Evolutionary conservation across 768 basidiomycete genomes (phyloP).

Genomic region (Naganishia antarctica): DNA sequence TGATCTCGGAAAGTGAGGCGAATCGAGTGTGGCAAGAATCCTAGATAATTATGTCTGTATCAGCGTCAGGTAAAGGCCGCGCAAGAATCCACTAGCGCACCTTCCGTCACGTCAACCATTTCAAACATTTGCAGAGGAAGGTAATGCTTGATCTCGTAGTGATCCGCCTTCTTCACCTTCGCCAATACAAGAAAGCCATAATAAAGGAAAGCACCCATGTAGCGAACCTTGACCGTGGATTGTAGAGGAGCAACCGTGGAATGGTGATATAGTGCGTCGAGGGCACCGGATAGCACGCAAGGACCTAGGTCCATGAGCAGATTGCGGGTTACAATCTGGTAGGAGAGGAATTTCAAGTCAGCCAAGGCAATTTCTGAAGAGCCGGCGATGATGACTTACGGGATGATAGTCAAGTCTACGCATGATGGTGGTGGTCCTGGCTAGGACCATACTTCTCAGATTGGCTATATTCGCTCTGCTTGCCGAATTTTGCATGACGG

Average conservation of each 20-base stretch:
- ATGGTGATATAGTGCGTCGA: conserved; percentile 78
- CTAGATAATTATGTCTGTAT: conserved; percentile 51
- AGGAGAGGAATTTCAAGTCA: neutral
- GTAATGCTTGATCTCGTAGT: conserved; percentile 85
- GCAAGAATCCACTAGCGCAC: conserved; percentile 57
- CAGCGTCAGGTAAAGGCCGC: too few relatives aligned
- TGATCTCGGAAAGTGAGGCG: conserved; percentile 66
- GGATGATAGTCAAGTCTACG: conserved; percentile 57
- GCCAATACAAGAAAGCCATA: conserved; percentile 80
- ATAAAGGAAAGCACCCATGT: conserved; percentile 85
- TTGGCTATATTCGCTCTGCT: conserved; percentile 76
- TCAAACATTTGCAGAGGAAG: conserved; percentile 71
- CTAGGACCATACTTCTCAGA: conserved; percentile 60
- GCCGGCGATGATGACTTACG: conserved; percentile 34
- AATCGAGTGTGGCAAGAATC: conserved; percentile 74
- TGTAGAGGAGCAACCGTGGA: conserved; percentile 54
- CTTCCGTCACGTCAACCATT: conserved; percentile 64
- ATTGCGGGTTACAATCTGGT: conserved; percentile 37
- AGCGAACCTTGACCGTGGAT: conserved; percentile 66
- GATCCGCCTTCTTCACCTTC: conserved; percentile 68
- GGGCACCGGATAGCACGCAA: conserved; percentile 72
- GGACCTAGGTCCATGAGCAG: conserved; percentile 64
- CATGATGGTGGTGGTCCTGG: conserved; percentile 63
- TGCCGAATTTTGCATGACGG: conserved; percentile 71
- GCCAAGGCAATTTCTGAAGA: too few relatives aligned